Base-by-base conservation (phyloP, 169 alveolate genomes). In the Besnoitia besnoiti region DNA sequence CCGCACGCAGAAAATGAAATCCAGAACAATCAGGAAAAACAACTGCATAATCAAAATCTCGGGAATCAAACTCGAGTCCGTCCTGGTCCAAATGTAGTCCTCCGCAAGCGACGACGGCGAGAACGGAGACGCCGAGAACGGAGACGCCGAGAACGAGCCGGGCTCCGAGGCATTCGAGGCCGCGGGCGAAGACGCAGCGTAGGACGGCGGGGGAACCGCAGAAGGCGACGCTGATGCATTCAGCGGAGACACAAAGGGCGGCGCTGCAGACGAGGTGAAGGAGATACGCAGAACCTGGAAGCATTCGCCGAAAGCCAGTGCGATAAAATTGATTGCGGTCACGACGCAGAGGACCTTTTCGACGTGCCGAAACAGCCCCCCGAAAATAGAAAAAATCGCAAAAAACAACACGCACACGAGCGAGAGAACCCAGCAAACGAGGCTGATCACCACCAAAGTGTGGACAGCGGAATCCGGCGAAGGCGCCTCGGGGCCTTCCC, bases 211-310 rank as follows among this genome's bases (percentile, higher is more conserved):
- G n/a, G n/a, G n/a, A n/a, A n/a, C n/a, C n/a, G n/a, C n/a, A n/a
- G n/a, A n/a, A n/a, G n/a, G n/a, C n/a, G n/a, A n/a, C n/a, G n/a
- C n/a, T n/a, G n/a, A n/a, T n/a, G n/a, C n/a, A n/a, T n/a, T n/a
- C n/a, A n/a, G n/a, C n/a, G n/a, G n/a, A n/a, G n/a, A n/a, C n/a
- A n/a, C n/a, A n/a, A n/a, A n/a, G n/a, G n/a, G n/a, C n/a, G n/a
- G n/a, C n/a, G n/a, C n/a, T n/a, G 67, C 14, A 51, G 67, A 51
- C 14, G 14, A 51, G 67, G 24, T 16, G 67, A 51, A 51, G 67
- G 82, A 73, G 82, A 30, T n/a, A 5, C 82, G 82, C 3, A 73
- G 82, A 19, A n/a, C 82, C 46, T 73, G 82, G 46, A 73, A 73
- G 82, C 82, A 73, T n/a, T 73, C 82, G 82, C 44, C 82, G 46